Base-by-base conservation (phyloP, 23 red algal species). In the Chondrus crispus region DNA sequence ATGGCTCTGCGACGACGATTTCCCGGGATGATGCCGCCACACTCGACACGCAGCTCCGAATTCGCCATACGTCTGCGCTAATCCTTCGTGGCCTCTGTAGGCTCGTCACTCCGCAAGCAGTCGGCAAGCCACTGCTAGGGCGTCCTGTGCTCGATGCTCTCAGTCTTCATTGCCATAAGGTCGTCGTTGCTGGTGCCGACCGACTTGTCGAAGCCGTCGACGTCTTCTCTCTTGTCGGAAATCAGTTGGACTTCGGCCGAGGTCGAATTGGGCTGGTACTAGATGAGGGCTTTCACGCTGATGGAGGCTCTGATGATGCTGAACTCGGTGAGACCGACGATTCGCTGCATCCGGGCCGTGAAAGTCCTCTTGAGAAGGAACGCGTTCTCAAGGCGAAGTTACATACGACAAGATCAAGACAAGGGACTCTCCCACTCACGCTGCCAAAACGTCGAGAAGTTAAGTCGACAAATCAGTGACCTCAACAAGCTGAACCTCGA, bases 41-140 rank as follows among this genome's bases (percentile, higher is more conserved):
- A n/a, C 14, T 81, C 18, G 74, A 81, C 0, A 81, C 74, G 18
- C 16, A 81, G 74, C 74, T 81, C n/a, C 74, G 52, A 0, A 81
- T 52, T 14, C 0, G 74, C 41, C 74, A 81, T 52, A 39, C 39
- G 12, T 81, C 46, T 35, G 18, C 74, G 12, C 74, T 81, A 12
- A 29, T 53, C 20, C 74, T 81, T 81, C 68, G 68, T 33, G 68
- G 68, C 32, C 18, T 73, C 51, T 57, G 13, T 57, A n/a, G 66
- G 66, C 66, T 72, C 26, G 16, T 72, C 66, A 72, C 0, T 16
- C 26, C 66, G 14, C 66, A 72, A 29, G 33, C 14, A 16, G 26
- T 0, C 66, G 26, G 1, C 22, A 1, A 72, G 66, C 66, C 66
- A 1, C 26, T 72, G 24, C 66, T 38, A 20, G 1, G 66, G 0